Conservation (phyloP, 2,329 filamentous ascomycete species). For the Akanthomyces uredinophilus region DNA sequence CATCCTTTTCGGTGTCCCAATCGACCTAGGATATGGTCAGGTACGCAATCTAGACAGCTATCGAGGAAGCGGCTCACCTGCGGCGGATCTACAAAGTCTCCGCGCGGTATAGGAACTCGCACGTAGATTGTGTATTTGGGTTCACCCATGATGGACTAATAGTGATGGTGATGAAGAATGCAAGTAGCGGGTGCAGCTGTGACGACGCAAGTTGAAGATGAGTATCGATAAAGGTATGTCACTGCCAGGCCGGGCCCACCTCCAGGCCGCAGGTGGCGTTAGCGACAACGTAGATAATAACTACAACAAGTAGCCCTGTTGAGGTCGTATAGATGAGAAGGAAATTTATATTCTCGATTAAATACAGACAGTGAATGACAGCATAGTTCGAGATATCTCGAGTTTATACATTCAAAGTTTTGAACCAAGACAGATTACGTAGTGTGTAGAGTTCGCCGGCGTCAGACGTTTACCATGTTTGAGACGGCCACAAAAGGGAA, state of each 20-base stretch:
- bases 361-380: too few species aligned
- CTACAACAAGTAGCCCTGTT: background rate
- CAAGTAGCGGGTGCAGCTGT: background rate
- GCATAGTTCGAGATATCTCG: too few species aligned
- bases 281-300: background rate
- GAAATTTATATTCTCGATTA: too few species aligned
- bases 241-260: constrained; percentile 2
- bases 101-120: constrained; percentile 80
- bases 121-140: constrained; percentile 72
- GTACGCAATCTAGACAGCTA: constrained; percentile 14
- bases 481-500: too few species aligned
- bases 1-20: constrained; percentile 85
- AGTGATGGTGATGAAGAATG: constrained; percentile 6
- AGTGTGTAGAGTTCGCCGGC: too few species aligned
- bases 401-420: too few species aligned
- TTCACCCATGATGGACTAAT: constrained; percentile 38
- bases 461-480: too few species aligned
- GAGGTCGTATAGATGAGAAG: background rate
- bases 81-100: constrained; percentile 85
- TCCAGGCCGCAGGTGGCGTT: background rate
- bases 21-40: constrained; percentile 55
- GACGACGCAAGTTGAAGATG: background rate
- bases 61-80: constrained; percentile 50
- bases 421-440: too few species aligned
- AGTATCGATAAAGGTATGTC: constrained; percentile 10